These are phyloP conservation scores for Colletotrichum magnum DNA, from an alignment of 2,329 filamentous ascomycete species.

Conservation along the genomic window DNA sequence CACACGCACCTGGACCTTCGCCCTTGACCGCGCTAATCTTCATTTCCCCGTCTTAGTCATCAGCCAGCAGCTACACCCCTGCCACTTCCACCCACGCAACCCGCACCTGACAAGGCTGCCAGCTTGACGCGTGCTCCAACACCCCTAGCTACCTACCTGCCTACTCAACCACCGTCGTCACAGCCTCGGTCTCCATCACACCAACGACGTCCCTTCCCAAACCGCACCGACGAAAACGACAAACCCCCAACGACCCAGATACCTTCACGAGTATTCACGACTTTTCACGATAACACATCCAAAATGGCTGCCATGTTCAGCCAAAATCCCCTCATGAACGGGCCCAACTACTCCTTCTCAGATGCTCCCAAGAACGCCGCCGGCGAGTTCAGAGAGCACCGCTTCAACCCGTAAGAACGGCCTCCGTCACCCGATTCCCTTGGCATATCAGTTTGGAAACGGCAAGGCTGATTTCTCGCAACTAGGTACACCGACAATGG, in stretches of 20 bases:
- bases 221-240: constrained; percentile 32
- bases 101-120: constrained; percentile 63
- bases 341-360: constrained; percentile 78
- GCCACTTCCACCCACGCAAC: constrained; percentile 34
- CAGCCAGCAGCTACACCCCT: constrained; percentile 50
- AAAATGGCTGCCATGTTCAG: constrained; percentile 78
- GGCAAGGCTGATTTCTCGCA: constrained; percentile 30
- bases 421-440: not conserved
- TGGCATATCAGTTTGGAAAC: constrained; percentile 1
- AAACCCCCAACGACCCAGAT: constrained; percentile 3
- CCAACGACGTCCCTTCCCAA: constrained; percentile 24
- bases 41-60: constrained; percentile 57
- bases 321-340: constrained; percentile 78
- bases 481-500: constrained; percentile 96
- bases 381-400: constrained; percentile 78
- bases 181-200: constrained; percentile 34
- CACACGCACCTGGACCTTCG: constrained; percentile 17
- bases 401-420: constrained; percentile 87
- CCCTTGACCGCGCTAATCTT: constrained; percentile 27
- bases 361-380: constrained; percentile 68
- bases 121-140: constrained; percentile 58
- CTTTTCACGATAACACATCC: constrained; percentile 42
- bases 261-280: constrained; percentile 10
- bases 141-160: constrained; percentile 30
- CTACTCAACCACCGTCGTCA: constrained; percentile 45